Conservation (phyloP, 2,329 filamentous ascomycete species). For the Mycocentrospora acerina region DNA sequence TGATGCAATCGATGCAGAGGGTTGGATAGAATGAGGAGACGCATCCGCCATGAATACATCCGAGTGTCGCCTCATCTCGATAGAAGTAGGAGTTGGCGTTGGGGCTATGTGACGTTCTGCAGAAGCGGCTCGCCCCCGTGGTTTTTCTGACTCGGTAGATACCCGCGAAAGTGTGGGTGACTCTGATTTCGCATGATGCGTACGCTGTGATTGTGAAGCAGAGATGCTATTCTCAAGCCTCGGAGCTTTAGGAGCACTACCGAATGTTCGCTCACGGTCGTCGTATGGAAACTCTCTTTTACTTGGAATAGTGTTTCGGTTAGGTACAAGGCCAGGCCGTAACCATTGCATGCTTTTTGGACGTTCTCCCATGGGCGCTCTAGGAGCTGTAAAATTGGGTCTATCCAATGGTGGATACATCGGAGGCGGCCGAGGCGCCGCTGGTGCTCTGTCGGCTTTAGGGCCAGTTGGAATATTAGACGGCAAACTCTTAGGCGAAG, state of each 20-base stretch:
- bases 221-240: conserved; percentile 29
- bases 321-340: conserved; percentile 41
- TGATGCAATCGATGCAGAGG: conserved; percentile 31
- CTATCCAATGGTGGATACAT: conserved; percentile 35
- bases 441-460: conserved; percentile 38
- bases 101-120: conserved; percentile 20
- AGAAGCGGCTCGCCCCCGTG: conserved; percentile 24
- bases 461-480: conserved; percentile 45
- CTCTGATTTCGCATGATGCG: conserved; percentile 26
- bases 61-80: conserved; percentile 36
- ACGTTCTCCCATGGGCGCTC: conserved; percentile 35
- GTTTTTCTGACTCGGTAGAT: conserved; percentile 14
- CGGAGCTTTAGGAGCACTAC: conserved; percentile 35
- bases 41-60: conserved; percentile 39
- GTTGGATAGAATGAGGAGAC: conserved; percentile 29
- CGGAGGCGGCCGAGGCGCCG: conserved; percentile 31
- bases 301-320: conserved; percentile 41
- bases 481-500: conserved; percentile 39
- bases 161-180: conserved; percentile 20
- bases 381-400: conserved; percentile 26
- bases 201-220: conserved; percentile 19
- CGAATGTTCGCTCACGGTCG: conserved; percentile 43
- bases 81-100: conserved; percentile 28
- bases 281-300: conserved; percentile 50
- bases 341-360: conserved; percentile 47